Conservation (phyloP, 208 protist species). For the Jaenimonas drosophilae region DNA sequence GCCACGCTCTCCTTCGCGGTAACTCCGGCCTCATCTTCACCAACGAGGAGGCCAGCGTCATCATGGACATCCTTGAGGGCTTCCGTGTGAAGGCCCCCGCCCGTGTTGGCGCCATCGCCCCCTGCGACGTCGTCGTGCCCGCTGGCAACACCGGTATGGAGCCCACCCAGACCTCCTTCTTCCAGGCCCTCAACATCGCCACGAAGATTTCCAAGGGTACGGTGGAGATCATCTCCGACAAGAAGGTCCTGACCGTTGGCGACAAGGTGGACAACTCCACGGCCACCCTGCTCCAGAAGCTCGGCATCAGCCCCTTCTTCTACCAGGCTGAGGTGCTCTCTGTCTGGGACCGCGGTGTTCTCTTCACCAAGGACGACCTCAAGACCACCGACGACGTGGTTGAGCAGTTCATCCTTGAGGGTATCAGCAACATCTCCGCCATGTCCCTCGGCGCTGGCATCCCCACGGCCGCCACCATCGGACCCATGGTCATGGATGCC, state of each 20-base stretch:
- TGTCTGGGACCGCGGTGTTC: slow-evolving; percentile 94
- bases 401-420: slow-evolving; percentile 76
- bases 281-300: slow-evolving; percentile 95
- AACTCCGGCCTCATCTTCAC: slow-evolving; percentile 99
- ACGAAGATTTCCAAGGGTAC: slow-evolving; percentile 99
- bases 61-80: slow-evolving; percentile 76
- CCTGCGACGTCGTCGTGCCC: slow-evolving; percentile 94
- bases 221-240: slow-evolving; percentile 98
- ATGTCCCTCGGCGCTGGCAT: slow-evolving; percentile 94
- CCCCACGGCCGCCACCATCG: slow-evolving; percentile 92
- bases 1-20: slow-evolving; percentile 66
- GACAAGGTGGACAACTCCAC: slow-evolving; percentile 97
- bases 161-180: slow-evolving; percentile 98
- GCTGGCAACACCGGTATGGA: slow-evolving; percentile 96
- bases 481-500: slow-evolving; percentile 92
- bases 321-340: slow-evolving; percentile 92
- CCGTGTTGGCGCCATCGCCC: slow-evolving; percentile 95
- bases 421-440: slow-evolving; percentile 89
- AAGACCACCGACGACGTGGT: slow-evolving; percentile 93
- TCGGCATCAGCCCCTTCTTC: slow-evolving; percentile 98
- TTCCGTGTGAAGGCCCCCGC: slow-evolving; percentile 94
- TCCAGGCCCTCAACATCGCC: slow-evolving; percentile 98
- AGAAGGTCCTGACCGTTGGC: slow-evolving; percentile 92
- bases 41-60: slow-evolving; percentile 87
- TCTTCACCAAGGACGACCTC: slow-evolving; percentile 93